A percentile compares a stretch with the other conserved stretches of the same genome.
These are phyloP conservation scores for Isoetes engelmannii DNA, from an alignment of 83 land plant species.

Conservation along the genomic window DNA sequence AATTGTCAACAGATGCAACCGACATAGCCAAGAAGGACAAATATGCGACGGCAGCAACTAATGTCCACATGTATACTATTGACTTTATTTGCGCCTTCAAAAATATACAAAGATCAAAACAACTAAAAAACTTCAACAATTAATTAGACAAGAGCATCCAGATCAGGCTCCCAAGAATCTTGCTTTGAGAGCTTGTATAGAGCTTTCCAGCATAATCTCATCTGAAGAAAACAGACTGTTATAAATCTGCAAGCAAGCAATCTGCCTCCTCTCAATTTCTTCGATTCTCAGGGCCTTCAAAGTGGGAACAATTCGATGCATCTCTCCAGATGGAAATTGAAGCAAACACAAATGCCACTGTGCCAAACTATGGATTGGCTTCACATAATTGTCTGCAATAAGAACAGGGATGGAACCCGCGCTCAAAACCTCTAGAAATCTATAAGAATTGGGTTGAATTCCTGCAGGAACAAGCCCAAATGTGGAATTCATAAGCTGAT, in stretches of 20 bases:
- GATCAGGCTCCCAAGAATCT: slow-evolving; percentile 1
- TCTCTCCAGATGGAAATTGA: background rate
- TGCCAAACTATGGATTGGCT: background rate
- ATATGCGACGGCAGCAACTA: no score
- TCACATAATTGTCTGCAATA: slow-evolving; percentile 2
- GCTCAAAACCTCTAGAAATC: background rate
- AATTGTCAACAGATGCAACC: no score
- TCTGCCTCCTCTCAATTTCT: background rate
- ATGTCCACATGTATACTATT: no score
- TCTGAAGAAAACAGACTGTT: background rate
- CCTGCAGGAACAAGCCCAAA: background rate
- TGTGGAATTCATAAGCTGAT: background rate
- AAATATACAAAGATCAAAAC: no score
- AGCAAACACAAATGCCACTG: slow-evolving; percentile 2
- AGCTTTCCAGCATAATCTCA: background rate
- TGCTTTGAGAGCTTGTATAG: background rate
- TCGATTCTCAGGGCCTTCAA: background rate
- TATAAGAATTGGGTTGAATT: background rate
- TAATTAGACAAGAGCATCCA: no score
- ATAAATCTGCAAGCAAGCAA: background rate
- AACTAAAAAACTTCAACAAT: no score
- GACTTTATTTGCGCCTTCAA: no score
- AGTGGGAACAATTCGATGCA: slow-evolving; percentile 3
- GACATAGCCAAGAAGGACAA: no score
- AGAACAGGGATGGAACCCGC: background rate